Percentiles rank a stretch among this genome's conserved stretches.
These are phyloP conservation scores for Xylariaceae sp. DNA, from an alignment of 2,329 filamentous ascomycete genomes.

Conservation along the genomic window DNA sequence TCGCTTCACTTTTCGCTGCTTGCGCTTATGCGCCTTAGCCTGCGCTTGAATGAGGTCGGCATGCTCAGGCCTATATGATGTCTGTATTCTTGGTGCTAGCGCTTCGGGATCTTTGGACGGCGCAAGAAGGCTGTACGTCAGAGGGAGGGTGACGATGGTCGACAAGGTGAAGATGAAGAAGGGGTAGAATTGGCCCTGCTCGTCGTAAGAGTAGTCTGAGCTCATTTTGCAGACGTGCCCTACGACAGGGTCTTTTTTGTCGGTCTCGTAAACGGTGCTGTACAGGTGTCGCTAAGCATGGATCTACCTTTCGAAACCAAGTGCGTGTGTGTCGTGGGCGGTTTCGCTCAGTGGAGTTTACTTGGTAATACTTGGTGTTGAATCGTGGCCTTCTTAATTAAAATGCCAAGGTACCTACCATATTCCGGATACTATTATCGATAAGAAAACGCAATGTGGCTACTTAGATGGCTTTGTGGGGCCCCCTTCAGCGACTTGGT, in stretches of 20 bases:
- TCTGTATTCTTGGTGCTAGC: conserved; percentile 81
- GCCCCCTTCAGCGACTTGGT: background rate
- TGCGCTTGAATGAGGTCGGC: conserved; percentile 81
- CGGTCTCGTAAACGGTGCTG: conserved; percentile 9
- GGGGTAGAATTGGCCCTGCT: conserved; percentile 97
- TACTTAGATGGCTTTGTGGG: conserved; percentile 15
- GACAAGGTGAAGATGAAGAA: conserved; percentile 96
- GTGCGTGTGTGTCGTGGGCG: conserved; percentile 17
- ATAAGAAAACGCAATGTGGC: conserved; percentile 31
- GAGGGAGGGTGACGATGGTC: conserved; percentile 83
- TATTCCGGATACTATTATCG: conserved; percentile 27
- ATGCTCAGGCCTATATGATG: conserved; percentile 81
- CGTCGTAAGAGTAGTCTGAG: conserved; percentile 97
- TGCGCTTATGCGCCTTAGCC: conserved; percentile 85
- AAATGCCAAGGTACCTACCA: conserved; percentile 15
- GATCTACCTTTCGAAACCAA: conserved; percentile 7
- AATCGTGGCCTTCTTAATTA: background rate
- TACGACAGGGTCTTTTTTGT: conserved; percentile 38
- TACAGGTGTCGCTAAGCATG: conserved; percentile 19
- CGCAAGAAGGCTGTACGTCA: conserved; percentile 87
- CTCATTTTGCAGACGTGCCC: conserved; percentile 67
- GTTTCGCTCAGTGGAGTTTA: too few relatives aligned
- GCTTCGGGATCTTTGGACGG: conserved; percentile 78
- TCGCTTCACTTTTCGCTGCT: conserved; percentile 87
- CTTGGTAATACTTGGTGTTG: too few relatives aligned